A percentile compares a stretch with the other conserved stretches of the same genome.
phyloP scores from a whole-genome alignment of 2,329 filamentous ascomycete genomes.

The Talaromyces piceae region DNA sequence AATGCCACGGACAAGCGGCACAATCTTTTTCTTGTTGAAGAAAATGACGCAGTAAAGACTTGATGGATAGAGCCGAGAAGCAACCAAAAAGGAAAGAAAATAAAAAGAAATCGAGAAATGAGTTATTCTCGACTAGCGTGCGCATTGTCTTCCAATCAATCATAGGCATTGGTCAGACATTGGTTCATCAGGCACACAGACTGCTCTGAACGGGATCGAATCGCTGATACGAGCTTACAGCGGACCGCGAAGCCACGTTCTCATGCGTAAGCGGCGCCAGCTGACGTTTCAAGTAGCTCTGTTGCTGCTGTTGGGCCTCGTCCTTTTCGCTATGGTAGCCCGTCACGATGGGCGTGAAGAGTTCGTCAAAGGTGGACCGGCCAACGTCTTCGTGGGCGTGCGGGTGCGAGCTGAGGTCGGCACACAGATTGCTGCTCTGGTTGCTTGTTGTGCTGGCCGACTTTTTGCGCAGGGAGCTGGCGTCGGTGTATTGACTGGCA shows the following conservation, averaged over 20 bases:
- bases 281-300: slow-evolving; percentile 23
- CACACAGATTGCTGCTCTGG: slow-evolving; percentile 20
- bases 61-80: no score
- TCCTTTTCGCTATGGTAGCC: slow-evolving; percentile 22
- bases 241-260: slow-evolving; percentile 22
- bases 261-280: slow-evolving; percentile 24
- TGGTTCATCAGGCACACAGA: slow-evolving; percentile 30
- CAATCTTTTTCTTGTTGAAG: no score
- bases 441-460: slow-evolving; percentile 16
- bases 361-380: slow-evolving; percentile 20
- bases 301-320: slow-evolving; percentile 15
- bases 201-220: slow-evolving; percentile 27
- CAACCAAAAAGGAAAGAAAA: no score
- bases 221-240: slow-evolving; percentile 22
- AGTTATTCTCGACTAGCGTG: no score
- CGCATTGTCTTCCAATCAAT: no score
- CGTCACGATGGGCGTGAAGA: slow-evolving; percentile 25
- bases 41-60: no score
- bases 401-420: slow-evolving; percentile 20
- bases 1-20: no score
- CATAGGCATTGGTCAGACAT: no score
- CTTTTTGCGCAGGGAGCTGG: slow-evolving; percentile 19
- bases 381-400: slow-evolving; percentile 19
- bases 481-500: slow-evolving; percentile 26
- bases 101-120: no score